phyloP scores from a whole-genome alignment of 106 monocot species.

The Alisma plantagoaquatica region DNA sequence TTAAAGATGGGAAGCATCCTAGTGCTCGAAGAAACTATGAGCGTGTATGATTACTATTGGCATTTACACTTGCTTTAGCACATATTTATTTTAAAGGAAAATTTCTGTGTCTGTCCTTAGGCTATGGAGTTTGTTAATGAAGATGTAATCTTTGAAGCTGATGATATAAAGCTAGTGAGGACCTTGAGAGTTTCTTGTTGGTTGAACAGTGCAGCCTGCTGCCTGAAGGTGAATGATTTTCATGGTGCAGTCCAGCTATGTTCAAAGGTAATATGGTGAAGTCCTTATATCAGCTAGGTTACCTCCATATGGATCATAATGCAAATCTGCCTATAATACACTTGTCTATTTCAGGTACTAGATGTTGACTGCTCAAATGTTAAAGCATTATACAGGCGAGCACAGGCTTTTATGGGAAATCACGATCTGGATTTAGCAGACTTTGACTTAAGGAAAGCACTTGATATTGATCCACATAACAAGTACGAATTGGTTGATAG shows the following conservation, averaged over 20 bases:
- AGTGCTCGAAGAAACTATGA: constrained; percentile 58
- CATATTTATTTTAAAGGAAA: too few relatives aligned
- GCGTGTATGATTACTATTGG: too few relatives aligned
- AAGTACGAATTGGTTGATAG: too few relatives aligned
- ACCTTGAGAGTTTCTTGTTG: constrained; percentile 49
- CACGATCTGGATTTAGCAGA: constrained; percentile 45
- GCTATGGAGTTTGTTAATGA: constrained; percentile 41
- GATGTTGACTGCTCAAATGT: constrained; percentile 42
- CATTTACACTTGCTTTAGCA: too few relatives aligned
- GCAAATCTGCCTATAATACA: too few relatives aligned
- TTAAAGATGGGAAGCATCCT: constrained; percentile 48
- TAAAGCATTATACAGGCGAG: constrained; percentile 66
- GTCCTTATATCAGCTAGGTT: too few relatives aligned
- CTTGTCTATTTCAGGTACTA: constrained; percentile 31
- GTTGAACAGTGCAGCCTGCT: constrained; percentile 66
- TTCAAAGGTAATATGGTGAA: constrained; percentile 40
- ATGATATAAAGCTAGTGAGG: constrained; percentile 32
- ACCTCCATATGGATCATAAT: too few relatives aligned
- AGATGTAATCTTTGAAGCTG: constrained; percentile 29
- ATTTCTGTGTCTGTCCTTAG: too few relatives aligned
- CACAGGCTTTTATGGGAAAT: constrained; percentile 49
- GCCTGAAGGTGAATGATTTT: constrained; percentile 58
- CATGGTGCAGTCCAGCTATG: constrained; percentile 33
- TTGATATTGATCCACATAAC: constrained; percentile 51
- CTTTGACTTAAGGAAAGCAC: constrained; percentile 49